Percentiles rank a stretch among this genome's conserved stretches.
These are phyloP conservation scores for Tolypocladium tundrense DNA, from an alignment of 2,329 filamentous ascomycete genomes.

Conservation along the genomic window DNA sequence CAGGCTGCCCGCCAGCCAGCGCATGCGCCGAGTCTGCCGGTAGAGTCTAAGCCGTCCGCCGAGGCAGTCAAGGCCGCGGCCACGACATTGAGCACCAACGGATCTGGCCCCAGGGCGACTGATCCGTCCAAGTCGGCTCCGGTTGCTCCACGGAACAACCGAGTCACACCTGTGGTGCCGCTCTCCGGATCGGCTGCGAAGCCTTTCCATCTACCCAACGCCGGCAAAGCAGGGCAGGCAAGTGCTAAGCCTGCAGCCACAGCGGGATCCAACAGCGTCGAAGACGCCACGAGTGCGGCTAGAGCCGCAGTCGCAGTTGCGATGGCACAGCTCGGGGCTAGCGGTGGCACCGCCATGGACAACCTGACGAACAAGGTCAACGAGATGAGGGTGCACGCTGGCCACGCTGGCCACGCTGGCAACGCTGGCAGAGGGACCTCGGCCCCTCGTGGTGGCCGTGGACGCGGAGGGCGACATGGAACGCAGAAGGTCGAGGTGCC, in stretches of 20 bases:
- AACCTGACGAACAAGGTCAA: conserved; percentile 66
- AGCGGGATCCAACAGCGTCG: conserved; percentile 31
- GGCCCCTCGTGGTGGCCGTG: conserved; percentile 38
- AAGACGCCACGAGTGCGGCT: conserved; percentile 63
- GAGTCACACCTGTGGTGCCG: conserved; percentile 57
- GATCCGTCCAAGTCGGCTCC: conserved; percentile 29
- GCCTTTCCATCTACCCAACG: conserved; percentile 23
- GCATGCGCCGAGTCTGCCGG: conserved; percentile 50
- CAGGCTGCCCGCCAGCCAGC: conserved; percentile 36
- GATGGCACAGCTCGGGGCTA: conserved; percentile 57
- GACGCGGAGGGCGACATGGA: conserved; percentile 33
- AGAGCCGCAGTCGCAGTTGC: conserved; percentile 70
- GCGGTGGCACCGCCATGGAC: conserved; percentile 45
- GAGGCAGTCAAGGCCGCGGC: conserved; percentile 33
- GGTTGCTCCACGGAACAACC: conserved; percentile 38
- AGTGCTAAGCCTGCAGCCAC: conserved; percentile 24
- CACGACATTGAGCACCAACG: conserved; percentile 28
- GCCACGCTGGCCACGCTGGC: conserved; percentile 31
- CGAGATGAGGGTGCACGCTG: conserved; percentile 61
- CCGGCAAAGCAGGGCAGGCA: conserved; percentile 15
- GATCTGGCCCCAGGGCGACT: conserved; percentile 23
- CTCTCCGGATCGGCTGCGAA: conserved; percentile 37
- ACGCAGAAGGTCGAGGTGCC: conserved; percentile 76
- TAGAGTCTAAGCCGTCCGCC: conserved; percentile 56
- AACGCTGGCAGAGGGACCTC: conserved; percentile 44